phyloP scores from a whole-genome alignment of 192 early-diverging fungal genomes.

The Fimicolochytrium jonesii region DNA sequence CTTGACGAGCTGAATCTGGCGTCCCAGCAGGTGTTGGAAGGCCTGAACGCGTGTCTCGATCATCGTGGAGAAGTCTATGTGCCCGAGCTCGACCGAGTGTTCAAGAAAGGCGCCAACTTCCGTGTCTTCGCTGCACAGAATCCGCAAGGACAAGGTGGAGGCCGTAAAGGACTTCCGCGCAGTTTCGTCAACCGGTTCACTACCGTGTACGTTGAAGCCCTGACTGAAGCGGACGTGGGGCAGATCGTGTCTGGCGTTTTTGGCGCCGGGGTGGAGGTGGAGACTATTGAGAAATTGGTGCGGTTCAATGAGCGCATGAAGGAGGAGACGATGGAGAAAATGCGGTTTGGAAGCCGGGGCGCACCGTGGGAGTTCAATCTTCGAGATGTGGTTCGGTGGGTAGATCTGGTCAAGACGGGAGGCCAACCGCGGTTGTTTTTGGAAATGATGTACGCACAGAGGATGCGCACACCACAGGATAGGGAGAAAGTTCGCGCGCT shows the following conservation, averaged over 20 bases:
- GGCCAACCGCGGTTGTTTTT: conserved; percentile 64
- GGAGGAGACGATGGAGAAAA: conserved; percentile 72
- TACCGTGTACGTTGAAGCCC: conserved; percentile 85
- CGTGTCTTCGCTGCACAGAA: conserved; percentile 97
- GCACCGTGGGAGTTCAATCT: conserved; percentile 98
- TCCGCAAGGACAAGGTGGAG: conserved; percentile 93
- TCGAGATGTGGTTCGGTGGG: conserved; percentile 93
- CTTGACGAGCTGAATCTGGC: conserved; percentile 97
- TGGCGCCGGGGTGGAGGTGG: conserved; percentile 1
- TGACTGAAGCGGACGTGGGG: conserved; percentile 71
- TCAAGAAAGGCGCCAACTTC: conserved; percentile 75
- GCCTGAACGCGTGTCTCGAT: conserved; percentile 97
- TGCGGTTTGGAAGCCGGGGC: conserved; percentile 72
- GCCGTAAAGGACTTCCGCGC: conserved; percentile 94
- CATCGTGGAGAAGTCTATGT: conserved; percentile 95
- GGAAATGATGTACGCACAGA: conserved; percentile 81
- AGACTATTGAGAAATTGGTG: conserved; percentile 49
- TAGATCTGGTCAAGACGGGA: conserved; percentile 64
- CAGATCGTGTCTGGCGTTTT: conserved; percentile 9
- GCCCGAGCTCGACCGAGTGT: conserved; percentile 88
- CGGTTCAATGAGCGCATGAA: conserved; percentile 86
- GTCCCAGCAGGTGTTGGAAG: conserved; percentile 96
- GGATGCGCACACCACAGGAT: conserved; percentile 82
- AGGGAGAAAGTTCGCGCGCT: conserved; percentile 45
- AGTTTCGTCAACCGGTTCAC: conserved; percentile 98